Evolutionary conservation across 2,329 filamentous ascomycete species (phyloP).

Genomic region (Cladosporium cucumerinum): DNA sequence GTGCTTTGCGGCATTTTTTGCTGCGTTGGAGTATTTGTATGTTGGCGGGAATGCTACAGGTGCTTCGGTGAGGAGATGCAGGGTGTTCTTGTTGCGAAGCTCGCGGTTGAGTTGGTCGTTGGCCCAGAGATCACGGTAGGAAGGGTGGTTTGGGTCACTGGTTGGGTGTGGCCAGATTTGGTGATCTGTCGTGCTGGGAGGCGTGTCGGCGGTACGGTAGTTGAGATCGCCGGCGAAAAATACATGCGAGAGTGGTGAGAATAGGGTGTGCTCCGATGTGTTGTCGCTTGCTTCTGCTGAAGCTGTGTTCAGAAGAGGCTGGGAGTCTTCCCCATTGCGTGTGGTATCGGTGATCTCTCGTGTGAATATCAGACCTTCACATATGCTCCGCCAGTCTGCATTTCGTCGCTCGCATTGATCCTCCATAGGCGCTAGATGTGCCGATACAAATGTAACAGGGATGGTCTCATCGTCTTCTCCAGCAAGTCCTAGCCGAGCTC

Average conservation of each 20-base stretch:
- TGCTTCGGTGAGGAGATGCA: constrained; percentile 76
- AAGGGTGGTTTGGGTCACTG: constrained; percentile 44
- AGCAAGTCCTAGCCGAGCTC: constrained; percentile 66
- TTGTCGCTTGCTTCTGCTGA: not conserved
- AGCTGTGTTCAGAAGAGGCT: constrained; percentile 26
- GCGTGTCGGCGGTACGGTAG: constrained; percentile 74
- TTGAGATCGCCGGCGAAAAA: constrained; percentile 93
- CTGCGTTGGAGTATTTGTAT: constrained; percentile 72
- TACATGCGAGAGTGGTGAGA: constrained; percentile 69
- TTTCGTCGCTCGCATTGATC: constrained; percentile 72
- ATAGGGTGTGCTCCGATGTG: constrained; percentile 51
- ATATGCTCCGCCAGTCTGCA: constrained; percentile 82
- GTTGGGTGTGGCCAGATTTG: constrained; percentile 60
- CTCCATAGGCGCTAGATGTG: constrained; percentile 88
- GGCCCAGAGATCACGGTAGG: constrained; percentile 65
- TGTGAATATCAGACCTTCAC: constrained; percentile 73
- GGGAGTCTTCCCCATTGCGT: constrained; percentile 19
- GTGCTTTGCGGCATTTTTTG: constrained; percentile 31
- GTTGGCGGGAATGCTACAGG: constrained; percentile 80
- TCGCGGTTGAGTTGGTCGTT: constrained; percentile 79
- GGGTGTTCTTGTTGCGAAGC: constrained; percentile 62
- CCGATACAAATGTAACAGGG: constrained; percentile 79
- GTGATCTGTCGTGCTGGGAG: constrained; percentile 59
- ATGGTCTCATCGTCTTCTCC: constrained; percentile 41
- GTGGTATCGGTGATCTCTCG: constrained; percentile 18